Evolutionary conservation across 2,329 filamentous ascomycete species (phyloP).

Genomic region (Thelonectria blattea): DNA sequence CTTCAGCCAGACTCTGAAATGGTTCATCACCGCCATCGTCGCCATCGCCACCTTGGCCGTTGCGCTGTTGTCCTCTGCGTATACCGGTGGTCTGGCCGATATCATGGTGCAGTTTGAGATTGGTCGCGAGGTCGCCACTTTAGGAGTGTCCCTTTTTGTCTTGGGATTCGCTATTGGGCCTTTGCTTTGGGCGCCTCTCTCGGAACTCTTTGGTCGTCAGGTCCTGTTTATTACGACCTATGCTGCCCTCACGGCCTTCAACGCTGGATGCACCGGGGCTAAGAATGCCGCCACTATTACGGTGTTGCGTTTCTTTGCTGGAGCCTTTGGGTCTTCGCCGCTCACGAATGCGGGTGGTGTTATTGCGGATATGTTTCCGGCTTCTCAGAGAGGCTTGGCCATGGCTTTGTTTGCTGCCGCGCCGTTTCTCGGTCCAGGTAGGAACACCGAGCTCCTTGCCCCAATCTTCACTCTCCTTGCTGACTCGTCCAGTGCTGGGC

Average conservation of each 20-base stretch:
- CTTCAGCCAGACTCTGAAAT: not conserved
- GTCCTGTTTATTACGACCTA: constrained; percentile 61
- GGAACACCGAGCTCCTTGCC: no score
- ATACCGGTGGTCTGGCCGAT: not conserved
- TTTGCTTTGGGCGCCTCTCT: constrained; percentile 74
- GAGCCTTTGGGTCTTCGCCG: constrained; percentile 78
- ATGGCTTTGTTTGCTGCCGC: constrained; percentile 82
- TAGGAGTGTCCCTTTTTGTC: not conserved
- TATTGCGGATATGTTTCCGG: constrained; percentile 76
- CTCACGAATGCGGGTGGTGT: constrained; percentile 83
- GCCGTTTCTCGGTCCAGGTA: constrained; percentile 69
- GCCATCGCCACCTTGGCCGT: not conserved
- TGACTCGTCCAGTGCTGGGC: constrained; percentile 43
- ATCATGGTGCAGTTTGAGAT: not conserved
- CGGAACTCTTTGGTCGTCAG: constrained; percentile 70
- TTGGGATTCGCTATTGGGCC: constrained; percentile 64
- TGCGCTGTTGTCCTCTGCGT: not conserved
- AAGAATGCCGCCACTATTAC: constrained; percentile 75
- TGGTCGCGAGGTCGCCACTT: not conserved
- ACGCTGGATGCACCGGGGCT: constrained; percentile 75
- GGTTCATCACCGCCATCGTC: not conserved
- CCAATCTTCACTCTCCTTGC: no score
- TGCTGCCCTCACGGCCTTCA: constrained; percentile 73
- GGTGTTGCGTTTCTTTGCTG: constrained; percentile 74
- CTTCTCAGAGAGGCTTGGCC: constrained; percentile 77